phyloP scores from a whole-genome alignment of 371 early-diverging fungal genomes.

The Lichtheimia ornata region DNA sequence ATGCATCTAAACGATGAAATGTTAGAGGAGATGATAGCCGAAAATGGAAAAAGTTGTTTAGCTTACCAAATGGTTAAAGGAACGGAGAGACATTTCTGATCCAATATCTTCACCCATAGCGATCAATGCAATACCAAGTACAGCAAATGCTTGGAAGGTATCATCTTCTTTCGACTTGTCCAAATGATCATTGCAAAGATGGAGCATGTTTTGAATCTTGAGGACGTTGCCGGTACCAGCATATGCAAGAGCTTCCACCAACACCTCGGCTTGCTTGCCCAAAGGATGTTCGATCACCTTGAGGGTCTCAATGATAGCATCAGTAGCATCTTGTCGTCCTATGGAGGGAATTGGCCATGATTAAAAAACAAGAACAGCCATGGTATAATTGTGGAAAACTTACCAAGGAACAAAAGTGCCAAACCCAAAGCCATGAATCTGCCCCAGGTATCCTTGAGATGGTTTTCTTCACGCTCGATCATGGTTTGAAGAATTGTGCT shows the following conservation, averaged over 20 bases:
- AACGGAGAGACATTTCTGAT: conserved; percentile 92
- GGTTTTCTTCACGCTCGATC: conserved; percentile 89
- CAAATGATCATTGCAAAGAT: conserved; percentile 91
- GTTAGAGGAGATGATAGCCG: no score
- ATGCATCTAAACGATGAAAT: conserved; percentile 74
- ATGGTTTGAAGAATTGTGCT: conserved; percentile 91
- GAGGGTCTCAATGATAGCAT: conserved; percentile 91
- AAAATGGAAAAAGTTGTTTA: no score
- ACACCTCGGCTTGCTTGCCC: conserved; percentile 82
- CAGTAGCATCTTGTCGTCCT: conserved; percentile 89
- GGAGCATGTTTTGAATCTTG: conserved; percentile 95
- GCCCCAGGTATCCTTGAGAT: conserved; percentile 82
- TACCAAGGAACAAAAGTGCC: conserved; percentile 81
- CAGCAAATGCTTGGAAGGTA: conserved; percentile 92
- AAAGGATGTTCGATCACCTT: conserved; percentile 93
- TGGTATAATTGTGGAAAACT: not conserved
- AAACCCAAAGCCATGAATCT: conserved; percentile 94
- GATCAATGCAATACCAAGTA: conserved; percentile 93
- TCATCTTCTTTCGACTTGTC: conserved; percentile 84
- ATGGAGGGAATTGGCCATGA: not conserved
- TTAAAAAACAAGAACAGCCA: not conserved
- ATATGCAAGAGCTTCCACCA: conserved; percentile 90
- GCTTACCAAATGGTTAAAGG: conserved; percentile 89
- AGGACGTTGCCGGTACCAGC: conserved; percentile 97
- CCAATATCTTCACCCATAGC: conserved; percentile 98